Evolutionary conservation across 768 basidiomycete genomes (phyloP).

Genomic region (Pulveroboletus sp.): DNA sequence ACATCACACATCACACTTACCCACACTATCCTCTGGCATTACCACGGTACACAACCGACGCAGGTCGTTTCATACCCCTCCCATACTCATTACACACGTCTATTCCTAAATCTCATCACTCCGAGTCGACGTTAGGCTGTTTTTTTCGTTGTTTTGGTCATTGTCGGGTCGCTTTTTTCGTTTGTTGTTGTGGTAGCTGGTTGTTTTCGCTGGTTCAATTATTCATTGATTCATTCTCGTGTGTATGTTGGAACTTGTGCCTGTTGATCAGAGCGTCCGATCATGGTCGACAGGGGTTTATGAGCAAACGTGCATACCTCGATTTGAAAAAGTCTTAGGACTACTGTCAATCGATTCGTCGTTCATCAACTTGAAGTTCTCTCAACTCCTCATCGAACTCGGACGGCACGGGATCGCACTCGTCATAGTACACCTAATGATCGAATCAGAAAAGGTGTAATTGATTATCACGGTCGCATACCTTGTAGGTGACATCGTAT

Average conservation of each 20-base stretch:
- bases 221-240: constrained; percentile 7
- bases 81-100: constrained; percentile 10
- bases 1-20: not conserved
- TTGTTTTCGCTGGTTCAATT: constrained; percentile 6
- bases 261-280: not conserved
- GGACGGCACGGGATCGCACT: too few relatives aligned
- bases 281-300: not conserved
- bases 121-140: constrained; percentile 7
- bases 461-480: too few relatives aligned
- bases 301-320: too few relatives aligned
- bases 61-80: constrained; percentile 30
- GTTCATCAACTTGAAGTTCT: too few relatives aligned
- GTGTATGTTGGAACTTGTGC: constrained; percentile 8
- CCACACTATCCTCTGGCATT: not conserved
- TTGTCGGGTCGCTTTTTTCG: constrained; percentile 6
- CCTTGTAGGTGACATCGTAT: too few relatives aligned
- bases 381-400: too few relatives aligned
- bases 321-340: too few relatives aligned
- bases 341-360: too few relatives aligned
- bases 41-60: constrained; percentile 17
- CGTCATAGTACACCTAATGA: too few relatives aligned
- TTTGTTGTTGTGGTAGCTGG: constrained; percentile 5
- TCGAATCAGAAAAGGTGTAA: too few relatives aligned
- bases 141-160: constrained; percentile 2
- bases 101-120: constrained; percentile 15